phyloP scores from a whole-genome alignment of 176 grass and related monocot genomes.

The Cymbopogon citratus region DNA sequence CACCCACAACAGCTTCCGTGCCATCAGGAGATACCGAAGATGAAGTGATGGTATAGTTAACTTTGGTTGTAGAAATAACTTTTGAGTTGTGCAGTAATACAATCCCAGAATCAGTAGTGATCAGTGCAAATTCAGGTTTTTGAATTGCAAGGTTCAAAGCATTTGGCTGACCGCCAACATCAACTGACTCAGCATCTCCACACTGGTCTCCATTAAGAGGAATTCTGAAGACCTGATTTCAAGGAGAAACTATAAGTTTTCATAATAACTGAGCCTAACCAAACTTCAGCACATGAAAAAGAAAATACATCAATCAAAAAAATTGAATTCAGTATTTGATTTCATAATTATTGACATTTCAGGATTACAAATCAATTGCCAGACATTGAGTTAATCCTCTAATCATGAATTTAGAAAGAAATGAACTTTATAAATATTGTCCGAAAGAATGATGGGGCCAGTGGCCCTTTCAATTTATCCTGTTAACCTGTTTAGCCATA shows the following conservation, averaged over 20 bases:
- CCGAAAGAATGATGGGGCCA: background rate
- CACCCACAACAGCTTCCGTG: constrained; percentile 77
- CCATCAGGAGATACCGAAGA: constrained; percentile 77
- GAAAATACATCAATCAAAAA: background rate
- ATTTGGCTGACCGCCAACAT: constrained; percentile 88
- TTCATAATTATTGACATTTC: background rate
- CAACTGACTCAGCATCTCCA: constrained; percentile 73
- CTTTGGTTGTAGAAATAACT: constrained; percentile 62
- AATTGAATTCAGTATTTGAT: background rate
- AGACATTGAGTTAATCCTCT: too few relatives aligned
- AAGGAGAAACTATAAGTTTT: constrained; percentile 23
- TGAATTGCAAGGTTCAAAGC: constrained; percentile 64
- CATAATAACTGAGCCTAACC: constrained; percentile 17
- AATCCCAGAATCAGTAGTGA: constrained; percentile 74
- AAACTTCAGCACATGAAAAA: constrained; percentile 1
- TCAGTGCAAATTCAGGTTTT: constrained; percentile 61
- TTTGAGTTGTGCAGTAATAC: constrained; percentile 62
- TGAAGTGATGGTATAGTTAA: constrained; percentile 66
- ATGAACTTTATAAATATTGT: background rate
- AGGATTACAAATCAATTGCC: too few relatives aligned
- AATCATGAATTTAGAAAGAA: background rate
- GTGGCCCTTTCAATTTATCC: background rate
- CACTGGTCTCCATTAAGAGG: constrained; percentile 70
- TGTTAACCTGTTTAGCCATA: background rate
- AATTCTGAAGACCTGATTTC: constrained; percentile 72